These are phyloP conservation scores for Marsdenia floribunda DNA, from an alignment of 257 asterid genomes.

Conservation along the genomic window DNA sequence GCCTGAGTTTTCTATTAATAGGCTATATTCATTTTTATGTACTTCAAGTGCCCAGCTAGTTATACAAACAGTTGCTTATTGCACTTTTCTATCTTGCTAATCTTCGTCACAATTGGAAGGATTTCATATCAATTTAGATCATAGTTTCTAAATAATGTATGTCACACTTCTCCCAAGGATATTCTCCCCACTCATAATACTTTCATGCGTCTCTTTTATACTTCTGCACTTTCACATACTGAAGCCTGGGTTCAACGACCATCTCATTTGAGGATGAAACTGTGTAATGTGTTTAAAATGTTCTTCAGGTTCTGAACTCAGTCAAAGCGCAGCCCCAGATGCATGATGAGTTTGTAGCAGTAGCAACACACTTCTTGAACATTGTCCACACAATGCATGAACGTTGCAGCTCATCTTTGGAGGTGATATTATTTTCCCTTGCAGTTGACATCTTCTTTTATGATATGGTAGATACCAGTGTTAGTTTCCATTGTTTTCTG, in stretches of 20 bases:
- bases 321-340: constrained; percentile 68
- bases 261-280: background rate
- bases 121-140: background rate
- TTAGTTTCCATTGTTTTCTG: background rate
- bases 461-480: background rate
- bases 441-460: constrained; percentile 2
- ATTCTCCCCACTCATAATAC: background rate
- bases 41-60: too few species aligned
- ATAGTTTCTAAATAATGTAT: background rate
- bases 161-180: background rate
- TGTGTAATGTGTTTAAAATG: constrained; percentile 9
- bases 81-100: background rate
- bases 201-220: background rate
- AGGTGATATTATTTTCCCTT: constrained; percentile 45
- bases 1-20: background rate
- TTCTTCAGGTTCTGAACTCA: constrained; percentile 67
- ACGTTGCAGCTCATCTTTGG: constrained; percentile 72
- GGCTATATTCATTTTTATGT: too few species aligned
- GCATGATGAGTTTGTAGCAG: constrained; percentile 52
- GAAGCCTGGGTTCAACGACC: background rate
- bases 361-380: constrained; percentile 57
- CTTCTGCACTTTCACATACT: background rate
- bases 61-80: background rate
- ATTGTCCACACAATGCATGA: constrained; percentile 71
- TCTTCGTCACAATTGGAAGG: background rate